Conservation (phyloP, 225 moss, liverwort and hornwort genomes). For the Antitrichia curtipendula region DNA sequence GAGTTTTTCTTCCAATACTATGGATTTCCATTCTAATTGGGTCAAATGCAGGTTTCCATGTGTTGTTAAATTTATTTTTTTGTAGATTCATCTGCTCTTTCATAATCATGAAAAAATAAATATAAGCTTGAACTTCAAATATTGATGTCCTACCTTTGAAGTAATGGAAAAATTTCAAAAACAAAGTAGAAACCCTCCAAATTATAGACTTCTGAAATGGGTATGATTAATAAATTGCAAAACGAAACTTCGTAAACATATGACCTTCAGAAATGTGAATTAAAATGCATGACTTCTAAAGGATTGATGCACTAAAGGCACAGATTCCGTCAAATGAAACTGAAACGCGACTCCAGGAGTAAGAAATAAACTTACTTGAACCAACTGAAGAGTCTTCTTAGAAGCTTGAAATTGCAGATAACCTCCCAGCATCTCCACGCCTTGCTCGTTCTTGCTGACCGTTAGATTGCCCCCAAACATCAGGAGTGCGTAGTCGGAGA, state of each 20-base stretch:
- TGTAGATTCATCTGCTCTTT: background rate
- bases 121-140: background rate
- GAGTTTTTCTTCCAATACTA: background rate
- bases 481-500: conserved; percentile 90
- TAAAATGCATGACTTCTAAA: background rate
- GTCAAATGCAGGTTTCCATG: background rate
- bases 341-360: background rate
- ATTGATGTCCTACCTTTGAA: background rate
- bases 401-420: conserved; percentile 91
- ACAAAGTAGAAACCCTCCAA: no score
- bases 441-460: conserved; percentile 64
- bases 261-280: background rate
- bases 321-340: background rate
- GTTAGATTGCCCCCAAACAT: conserved; percentile 87
- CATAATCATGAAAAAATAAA: background rate
- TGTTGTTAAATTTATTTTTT: background rate
- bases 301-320: background rate
- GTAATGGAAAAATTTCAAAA: background rate
- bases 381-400: conserved; percentile 69
- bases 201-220: no score
- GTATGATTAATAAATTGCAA: background rate
- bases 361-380: conserved; percentile 39
- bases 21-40: background rate
- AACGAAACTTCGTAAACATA: background rate
- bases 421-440: conserved; percentile 90